Conservation (phyloP, 495 filamentous ascomycete genomes). For the Endocarpon pusillum region DNA sequence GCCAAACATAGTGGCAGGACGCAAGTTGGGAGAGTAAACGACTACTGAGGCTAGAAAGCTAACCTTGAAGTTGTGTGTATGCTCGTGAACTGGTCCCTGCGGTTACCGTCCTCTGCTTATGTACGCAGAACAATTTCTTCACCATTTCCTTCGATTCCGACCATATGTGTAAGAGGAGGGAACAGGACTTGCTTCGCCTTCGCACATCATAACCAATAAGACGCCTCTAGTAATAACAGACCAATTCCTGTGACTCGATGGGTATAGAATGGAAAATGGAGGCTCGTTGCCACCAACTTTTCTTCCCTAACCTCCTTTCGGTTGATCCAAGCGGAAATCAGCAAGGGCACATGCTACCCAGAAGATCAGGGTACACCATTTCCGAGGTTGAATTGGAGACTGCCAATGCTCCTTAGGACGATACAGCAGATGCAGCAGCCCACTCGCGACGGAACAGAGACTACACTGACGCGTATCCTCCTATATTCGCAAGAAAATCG, state of each 20-base stretch:
- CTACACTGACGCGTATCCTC: constrained; percentile 35
- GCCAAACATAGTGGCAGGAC: too few relatives aligned
- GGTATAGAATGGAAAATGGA: neutral
- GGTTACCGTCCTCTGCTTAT: too few relatives aligned
- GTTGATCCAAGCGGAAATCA: neutral
- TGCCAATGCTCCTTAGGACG: constrained; percentile 12
- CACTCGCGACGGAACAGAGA: constrained; percentile 41
- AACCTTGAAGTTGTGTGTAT: too few relatives aligned
- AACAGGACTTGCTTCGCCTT: neutral
- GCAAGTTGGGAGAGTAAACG: too few relatives aligned
- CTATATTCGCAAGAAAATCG: constrained; percentile 41
- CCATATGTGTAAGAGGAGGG: too few relatives aligned
- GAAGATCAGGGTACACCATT: neutral
- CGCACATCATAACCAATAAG: constrained; percentile 1
- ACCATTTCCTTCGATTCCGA: too few relatives aligned
- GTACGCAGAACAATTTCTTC: too few relatives aligned
- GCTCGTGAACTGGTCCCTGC: too few relatives aligned
- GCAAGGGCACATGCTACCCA: neutral
- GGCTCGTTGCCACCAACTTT: neutral
- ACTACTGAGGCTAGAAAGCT: too few relatives aligned
- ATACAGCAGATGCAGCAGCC: constrained; percentile 39
- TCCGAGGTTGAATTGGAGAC: neutral
- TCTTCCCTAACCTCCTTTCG: neutral
- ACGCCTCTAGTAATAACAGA: constrained; percentile 1
- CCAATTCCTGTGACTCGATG: neutral